Evolutionary conservation across 805 yeast species (phyloP), one percentile per base, ranked within the genome.

Genomic region (Teunomyces cretensis): DNA sequence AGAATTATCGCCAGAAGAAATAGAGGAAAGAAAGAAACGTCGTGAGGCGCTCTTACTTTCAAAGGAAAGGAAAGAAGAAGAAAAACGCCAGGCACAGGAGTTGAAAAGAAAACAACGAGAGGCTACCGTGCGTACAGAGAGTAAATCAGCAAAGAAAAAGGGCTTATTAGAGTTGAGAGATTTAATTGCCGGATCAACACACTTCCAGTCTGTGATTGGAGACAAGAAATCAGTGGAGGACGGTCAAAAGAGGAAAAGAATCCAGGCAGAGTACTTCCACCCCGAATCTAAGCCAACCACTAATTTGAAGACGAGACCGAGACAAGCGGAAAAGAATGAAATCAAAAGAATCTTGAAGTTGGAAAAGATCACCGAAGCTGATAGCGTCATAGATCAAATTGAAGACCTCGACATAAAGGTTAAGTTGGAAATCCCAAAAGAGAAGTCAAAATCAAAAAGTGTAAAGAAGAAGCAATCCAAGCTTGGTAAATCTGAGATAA

Each of bases 171-270:
- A 19, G 27, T 13, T 35, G 12, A 35, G 39, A 15, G 43, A 41
- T 31, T 46, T 48, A 30, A 42, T 48, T 42, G 64, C 58, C 14
- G 67, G 64, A 8, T 61, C 71, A 1, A 58, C 56, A 22, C 67
- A 69, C 54, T 71, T 71, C 42, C 75, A 71, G 49, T 62, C 70
- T 19, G 64, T 71, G n/a, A 60, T 66, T 2, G 76, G 75, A 12
- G 65, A 71, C 44, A 60, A 60, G 4, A 53, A 57, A 22, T 39
- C 50, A 13, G 59, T 71, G n/a, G 57, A 61, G 45, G 53, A 52
- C 12, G 72, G 73, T 19, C 64, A 56, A 16, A 68, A 66, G 49
- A 55, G 75, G 38, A 57, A 58, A 42, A 48, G 74, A 22, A 56
- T 51, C 15, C 64, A 60, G 26, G 54, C 70, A 1, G 51, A 51